A percentile compares a stretch with the other conserved stretches of the same genome.
phyloP scores from a whole-genome alignment of 345 rosid genomes.

The Arabis hirsuta region DNA sequence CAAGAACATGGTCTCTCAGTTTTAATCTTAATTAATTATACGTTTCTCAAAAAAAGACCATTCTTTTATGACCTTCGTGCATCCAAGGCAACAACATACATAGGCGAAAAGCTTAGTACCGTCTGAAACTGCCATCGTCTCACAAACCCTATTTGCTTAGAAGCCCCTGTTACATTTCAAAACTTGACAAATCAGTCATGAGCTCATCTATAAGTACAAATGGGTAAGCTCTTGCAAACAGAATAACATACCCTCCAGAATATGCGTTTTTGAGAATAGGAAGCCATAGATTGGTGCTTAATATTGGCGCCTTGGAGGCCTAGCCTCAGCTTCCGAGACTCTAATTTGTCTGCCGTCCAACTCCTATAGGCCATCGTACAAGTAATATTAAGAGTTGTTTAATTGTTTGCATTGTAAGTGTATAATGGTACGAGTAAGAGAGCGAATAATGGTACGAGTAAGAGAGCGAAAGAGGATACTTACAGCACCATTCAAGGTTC shows the following conservation, averaged over 20 bases:
- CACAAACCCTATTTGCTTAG: constrained; percentile 37
- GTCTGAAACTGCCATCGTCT: constrained; percentile 42
- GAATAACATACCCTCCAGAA: constrained; percentile 39
- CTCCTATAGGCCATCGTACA: constrained; percentile 55
- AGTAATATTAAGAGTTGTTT: constrained; percentile 4
- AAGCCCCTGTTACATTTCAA: constrained; percentile 34
- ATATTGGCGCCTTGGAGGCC: constrained; percentile 82
- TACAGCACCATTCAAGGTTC: constrained; percentile 78
- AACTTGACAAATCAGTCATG: constrained; percentile 20
- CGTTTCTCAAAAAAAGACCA: constrained; percentile 35
- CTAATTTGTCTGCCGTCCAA: constrained; percentile 88
- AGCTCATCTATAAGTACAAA: not conserved
- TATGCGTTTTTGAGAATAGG: constrained; percentile 40
- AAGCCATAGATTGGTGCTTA: constrained; percentile 44
- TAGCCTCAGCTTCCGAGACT: constrained; percentile 83
- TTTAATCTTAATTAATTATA: constrained; percentile 21
- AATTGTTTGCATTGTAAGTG: not conserved
- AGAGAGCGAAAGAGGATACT: constrained; percentile 42
- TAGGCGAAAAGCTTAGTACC: constrained; percentile 27
- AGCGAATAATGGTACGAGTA: not conserved
- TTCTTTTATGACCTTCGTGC: constrained; percentile 30
- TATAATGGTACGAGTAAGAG: not conserved
- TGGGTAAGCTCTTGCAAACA: not conserved
- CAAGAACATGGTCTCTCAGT: constrained; percentile 30
- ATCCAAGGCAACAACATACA: constrained; percentile 31